A percentile compares a stretch with the other conserved stretches of the same genome.
phyloP scores from a whole-genome alignment of 345 rosid species.

The Eucalyptus pauciflora region DNA sequence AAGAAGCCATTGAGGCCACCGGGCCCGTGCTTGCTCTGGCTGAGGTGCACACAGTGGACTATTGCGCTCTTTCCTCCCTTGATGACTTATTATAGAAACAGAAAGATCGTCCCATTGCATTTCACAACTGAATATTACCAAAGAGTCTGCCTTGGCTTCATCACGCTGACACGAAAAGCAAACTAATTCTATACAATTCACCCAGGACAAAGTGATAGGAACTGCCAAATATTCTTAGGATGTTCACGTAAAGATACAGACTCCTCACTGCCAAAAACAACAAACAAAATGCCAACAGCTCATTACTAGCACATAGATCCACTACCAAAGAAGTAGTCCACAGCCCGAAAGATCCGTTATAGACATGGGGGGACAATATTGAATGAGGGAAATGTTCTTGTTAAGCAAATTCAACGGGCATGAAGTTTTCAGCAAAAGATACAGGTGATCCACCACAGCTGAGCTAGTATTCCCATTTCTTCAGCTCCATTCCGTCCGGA shows the following conservation, averaged over 20 bases:
- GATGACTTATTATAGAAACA: not conserved
- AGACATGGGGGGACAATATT: not conserved
- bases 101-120: not conserved
- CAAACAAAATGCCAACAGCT: not conserved
- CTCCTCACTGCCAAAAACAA: not conserved
- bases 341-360: not conserved
- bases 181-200: not conserved
- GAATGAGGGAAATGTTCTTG: not conserved
- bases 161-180: not conserved
- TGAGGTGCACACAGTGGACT: not conserved
- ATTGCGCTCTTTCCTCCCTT: not conserved
- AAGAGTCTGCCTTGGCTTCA: not conserved
- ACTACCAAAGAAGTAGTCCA: not conserved
- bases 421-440: not conserved
- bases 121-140: not conserved
- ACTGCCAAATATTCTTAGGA: not conserved
- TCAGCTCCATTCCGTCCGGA: constrained; percentile 77
- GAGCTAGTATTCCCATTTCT: constrained; percentile 53
- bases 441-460: not conserved
- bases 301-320: not conserved
- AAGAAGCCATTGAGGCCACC: not conserved
- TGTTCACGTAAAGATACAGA: not conserved
- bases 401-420: not conserved
- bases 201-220: not conserved
- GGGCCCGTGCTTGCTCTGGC: not conserved